Evolutionary conservation across 805 yeast species (phyloP).

Genomic region (Pichia membranifaciens): DNA sequence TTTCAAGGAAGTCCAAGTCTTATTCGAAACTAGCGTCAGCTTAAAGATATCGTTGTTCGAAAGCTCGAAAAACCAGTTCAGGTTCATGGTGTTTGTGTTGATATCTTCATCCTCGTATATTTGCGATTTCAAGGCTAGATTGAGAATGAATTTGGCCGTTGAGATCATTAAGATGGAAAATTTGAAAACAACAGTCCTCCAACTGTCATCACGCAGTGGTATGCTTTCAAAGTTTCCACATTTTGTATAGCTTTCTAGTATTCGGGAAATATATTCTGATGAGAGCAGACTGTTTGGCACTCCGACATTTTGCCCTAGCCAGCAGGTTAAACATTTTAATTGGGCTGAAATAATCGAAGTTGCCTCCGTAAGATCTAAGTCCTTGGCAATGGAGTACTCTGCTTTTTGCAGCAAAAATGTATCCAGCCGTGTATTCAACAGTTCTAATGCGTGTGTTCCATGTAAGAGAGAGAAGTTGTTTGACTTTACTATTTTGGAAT

Average conservation of each 20-base stretch:
- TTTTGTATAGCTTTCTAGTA: constrained; percentile 7
- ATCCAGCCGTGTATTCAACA: constrained; percentile 66
- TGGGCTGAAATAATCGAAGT: constrained; percentile 47
- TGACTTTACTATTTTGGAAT: constrained; percentile 54
- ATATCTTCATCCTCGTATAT: constrained; percentile 73
- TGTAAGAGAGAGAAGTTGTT: constrained; percentile 63
- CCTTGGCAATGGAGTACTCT: constrained; percentile 38
- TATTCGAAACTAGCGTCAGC: background rate
- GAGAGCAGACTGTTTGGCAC: constrained; percentile 73
- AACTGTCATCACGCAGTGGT: background rate
- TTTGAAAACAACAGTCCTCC: constrained; percentile 44
- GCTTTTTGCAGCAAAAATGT: constrained; percentile 57
- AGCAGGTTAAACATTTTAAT: constrained; percentile 50
- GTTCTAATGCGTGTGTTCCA: constrained; percentile 85
- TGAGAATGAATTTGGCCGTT: constrained; percentile 43
- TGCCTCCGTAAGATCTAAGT: constrained; percentile 34
- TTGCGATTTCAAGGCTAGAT: constrained; percentile 49
- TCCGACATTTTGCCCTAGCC: constrained; percentile 67
- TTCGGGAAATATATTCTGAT: constrained; percentile 50
- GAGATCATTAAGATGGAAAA: constrained; percentile 49
- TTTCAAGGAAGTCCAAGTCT: constrained; percentile 2
- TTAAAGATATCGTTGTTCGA: constrained; percentile 9
- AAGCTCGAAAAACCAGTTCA: constrained; percentile 31
- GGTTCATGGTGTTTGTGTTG: constrained; percentile 57
- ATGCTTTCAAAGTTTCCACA: background rate